phyloP scores from a whole-genome alignment of 2,329 filamentous ascomycete species.

The Colletotrichum sansevieriae region DNA sequence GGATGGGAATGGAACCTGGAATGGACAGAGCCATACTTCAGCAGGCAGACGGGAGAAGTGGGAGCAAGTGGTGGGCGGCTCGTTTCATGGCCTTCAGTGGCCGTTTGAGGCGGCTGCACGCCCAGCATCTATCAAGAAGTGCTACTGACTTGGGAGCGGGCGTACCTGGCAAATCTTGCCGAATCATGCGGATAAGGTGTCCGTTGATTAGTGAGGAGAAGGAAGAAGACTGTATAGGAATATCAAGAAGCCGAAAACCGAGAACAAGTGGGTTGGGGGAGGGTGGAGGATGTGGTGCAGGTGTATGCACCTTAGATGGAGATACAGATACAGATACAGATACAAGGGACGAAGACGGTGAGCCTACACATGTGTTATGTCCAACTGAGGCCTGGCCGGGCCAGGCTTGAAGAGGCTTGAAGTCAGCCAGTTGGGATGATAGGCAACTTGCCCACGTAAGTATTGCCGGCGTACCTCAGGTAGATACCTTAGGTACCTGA shows the following conservation, averaged over 20 bases:
- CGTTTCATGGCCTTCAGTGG: slow-evolving; percentile 37
- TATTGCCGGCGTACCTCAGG: no score
- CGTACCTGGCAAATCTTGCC: slow-evolving; percentile 8
- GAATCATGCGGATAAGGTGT: slow-evolving; percentile 24
- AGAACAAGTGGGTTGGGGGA: slow-evolving; percentile 2
- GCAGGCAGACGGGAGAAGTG: neutral
- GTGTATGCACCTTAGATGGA: neutral
- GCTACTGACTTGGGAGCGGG: neutral
- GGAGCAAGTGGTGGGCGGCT: neutral
- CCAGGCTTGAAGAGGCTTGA: slow-evolving; percentile 2
- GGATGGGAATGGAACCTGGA: neutral
- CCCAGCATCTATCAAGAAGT: slow-evolving; percentile 19
- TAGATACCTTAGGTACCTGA: neutral
- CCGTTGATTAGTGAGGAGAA: neutral
- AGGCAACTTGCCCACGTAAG: neutral
- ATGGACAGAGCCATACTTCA: neutral
- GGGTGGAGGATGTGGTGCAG: neutral
- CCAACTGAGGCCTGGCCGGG: neutral
- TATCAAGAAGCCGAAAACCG: slow-evolving; percentile 32
- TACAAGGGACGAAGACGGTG: slow-evolving; percentile 8
- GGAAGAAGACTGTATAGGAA: neutral
- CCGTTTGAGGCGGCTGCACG: slow-evolving; percentile 41
- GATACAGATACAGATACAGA: slow-evolving; percentile 13
- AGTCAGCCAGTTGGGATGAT: neutral
- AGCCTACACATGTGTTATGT: neutral